phyloP scores from a whole-genome alignment of 768 basidiomycete genomes.

The Lyophyllum shimeji region DNA sequence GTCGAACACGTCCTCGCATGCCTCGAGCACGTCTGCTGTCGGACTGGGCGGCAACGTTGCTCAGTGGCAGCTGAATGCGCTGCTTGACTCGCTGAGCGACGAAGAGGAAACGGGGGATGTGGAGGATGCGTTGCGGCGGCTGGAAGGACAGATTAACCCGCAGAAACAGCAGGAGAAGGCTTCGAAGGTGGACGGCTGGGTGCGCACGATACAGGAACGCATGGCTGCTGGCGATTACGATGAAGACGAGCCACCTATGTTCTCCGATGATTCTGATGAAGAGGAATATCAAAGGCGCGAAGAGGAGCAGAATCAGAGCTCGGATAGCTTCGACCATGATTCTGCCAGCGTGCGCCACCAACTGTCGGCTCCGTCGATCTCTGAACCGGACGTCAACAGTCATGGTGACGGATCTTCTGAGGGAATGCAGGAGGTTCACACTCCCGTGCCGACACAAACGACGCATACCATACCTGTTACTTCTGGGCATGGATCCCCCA shows the following conservation, averaged over 20 bases:
- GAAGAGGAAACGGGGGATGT: conserved; percentile 79
- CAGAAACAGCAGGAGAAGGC: conserved; percentile 68
- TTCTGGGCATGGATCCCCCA: conserved; percentile 29
- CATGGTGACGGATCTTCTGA: neutral
- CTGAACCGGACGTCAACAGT: neutral
- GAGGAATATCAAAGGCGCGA: conserved; percentile 21
- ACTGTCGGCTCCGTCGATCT: conserved; percentile 8
- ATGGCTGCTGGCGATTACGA: conserved; percentile 60
- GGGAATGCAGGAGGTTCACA: conserved; percentile 19
- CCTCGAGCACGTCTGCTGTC: conserved; percentile 37
- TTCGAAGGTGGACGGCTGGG: conserved; percentile 82
- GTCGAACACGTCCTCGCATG: conserved; percentile 43
- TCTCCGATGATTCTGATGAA: conserved; percentile 45
- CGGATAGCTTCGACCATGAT: conserved; percentile 9
- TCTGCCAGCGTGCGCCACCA: conserved; percentile 4
- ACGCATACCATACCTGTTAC: conserved; percentile 24
- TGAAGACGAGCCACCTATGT: conserved; percentile 58
- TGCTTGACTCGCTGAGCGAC: conserved; percentile 72
- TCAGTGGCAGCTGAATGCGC: conserved; percentile 82
- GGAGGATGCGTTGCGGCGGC: conserved; percentile 73
- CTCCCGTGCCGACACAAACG: conserved; percentile 34
- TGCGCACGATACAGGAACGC: conserved; percentile 67
- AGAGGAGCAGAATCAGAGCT: conserved; percentile 8
- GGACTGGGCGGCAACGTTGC: conserved; percentile 53
- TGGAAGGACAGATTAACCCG: conserved; percentile 86